Evolutionary conservation across 306 rosid genomes (phyloP).

Genomic region (Cajanus cajan): DNA sequence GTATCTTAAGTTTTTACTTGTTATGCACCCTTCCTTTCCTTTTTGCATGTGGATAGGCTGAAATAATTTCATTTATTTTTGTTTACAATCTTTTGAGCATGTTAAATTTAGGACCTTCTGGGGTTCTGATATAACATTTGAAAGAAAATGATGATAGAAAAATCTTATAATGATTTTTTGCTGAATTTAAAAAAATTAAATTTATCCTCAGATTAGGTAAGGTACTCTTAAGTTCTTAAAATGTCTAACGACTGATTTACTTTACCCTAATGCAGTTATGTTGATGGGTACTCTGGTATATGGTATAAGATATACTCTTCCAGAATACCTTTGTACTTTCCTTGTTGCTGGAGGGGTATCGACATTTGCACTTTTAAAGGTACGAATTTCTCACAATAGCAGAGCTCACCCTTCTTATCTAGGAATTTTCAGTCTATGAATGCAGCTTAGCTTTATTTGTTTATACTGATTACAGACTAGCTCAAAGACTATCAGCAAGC

Average conservation of each 20-base stretch:
- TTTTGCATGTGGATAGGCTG: neutral
- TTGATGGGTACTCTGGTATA: slow-evolving; percentile 91
- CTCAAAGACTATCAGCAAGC: slow-evolving; percentile 85
- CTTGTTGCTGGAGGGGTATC: slow-evolving; percentile 99
- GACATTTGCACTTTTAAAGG: slow-evolving; percentile 89
- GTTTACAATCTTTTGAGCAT: slow-evolving; percentile 2
- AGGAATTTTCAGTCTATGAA: slow-evolving; percentile 9
- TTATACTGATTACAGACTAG: slow-evolving; percentile 68
- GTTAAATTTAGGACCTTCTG: slow-evolving; percentile 7
- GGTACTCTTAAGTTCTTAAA: slow-evolving; percentile 8
- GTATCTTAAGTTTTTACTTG: neutral
- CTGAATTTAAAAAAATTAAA: neutral
- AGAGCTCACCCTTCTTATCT: neutral
- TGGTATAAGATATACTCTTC: slow-evolving; percentile 70
- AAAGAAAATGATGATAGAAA: slow-evolving; percentile 4
- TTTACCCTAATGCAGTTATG: slow-evolving; percentile 74
- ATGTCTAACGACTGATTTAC: slow-evolving; percentile 28
- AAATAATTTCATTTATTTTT: neutral
- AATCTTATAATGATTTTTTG: neutral
- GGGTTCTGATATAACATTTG: slow-evolving; percentile 10
- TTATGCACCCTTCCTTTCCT: slow-evolving; percentile 1
- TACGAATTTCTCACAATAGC: slow-evolving; percentile 29
- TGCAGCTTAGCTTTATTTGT: slow-evolving; percentile 24
- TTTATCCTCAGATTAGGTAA: neutral
- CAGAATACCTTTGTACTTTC: slow-evolving; percentile 78